Evolutionary conservation across 768 basidiomycete species (phyloP).

Genomic region (Lentinula sp.): DNA sequence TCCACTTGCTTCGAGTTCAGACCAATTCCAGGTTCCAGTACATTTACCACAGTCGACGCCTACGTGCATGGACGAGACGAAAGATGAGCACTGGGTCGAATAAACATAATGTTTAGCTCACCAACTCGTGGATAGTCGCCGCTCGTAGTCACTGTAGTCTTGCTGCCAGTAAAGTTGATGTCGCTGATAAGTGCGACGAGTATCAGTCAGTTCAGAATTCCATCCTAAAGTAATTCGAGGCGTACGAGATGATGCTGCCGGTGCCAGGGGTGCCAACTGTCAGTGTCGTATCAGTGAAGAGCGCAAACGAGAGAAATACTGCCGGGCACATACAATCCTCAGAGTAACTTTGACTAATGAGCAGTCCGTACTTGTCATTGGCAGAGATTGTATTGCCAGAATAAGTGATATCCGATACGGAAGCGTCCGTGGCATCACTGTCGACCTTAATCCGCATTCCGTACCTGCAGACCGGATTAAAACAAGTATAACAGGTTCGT

Average conservation of each 20-base stretch:
- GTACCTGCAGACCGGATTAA: neutral
- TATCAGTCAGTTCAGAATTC: too few relatives aligned
- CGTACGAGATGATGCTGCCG: conserved; percentile 29
- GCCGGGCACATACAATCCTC: conserved; percentile 10
- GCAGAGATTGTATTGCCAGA: conserved; percentile 31
- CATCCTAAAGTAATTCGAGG: neutral
- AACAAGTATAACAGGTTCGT: too few relatives aligned
- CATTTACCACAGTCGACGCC: neutral
- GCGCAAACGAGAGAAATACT: neutral
- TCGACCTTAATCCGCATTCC: conserved; percentile 9
- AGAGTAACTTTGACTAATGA: conserved; percentile 31
- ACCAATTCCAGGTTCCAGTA: neutral
- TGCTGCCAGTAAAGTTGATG: conserved; percentile 1
- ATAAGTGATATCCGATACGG: conserved; percentile 28
- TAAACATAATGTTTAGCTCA: neutral
- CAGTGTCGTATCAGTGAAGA: neutral
- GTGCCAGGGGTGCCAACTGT: conserved; percentile 36
- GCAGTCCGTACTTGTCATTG: conserved; percentile 29
- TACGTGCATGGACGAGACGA: neutral
- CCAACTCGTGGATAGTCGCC: neutral
- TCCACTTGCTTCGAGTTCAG: neutral
- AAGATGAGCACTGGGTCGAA: neutral
- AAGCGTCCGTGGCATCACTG: conserved; percentile 21
- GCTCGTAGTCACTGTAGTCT: neutral
- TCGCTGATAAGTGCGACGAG: neutral